Conservation (phyloP, 495 filamentous ascomycete species). For the Aspergillus heteromorphus region DNA sequence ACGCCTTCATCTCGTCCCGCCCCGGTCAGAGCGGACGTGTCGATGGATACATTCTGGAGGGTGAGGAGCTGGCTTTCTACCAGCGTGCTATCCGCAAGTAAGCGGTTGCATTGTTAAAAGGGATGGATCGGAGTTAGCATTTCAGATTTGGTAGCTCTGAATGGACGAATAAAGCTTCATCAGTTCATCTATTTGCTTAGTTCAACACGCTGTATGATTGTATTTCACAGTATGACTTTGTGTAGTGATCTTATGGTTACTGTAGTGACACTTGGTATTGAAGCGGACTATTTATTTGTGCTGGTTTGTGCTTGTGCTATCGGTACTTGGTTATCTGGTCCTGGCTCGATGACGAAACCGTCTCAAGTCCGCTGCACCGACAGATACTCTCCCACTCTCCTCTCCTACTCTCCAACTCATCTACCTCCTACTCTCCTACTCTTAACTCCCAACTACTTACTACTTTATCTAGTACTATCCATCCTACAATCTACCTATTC, state of each 20-base stretch:
- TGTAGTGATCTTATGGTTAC: no score
- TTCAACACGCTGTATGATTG: background rate
- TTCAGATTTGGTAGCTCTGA: background rate
- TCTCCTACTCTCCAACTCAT: background rate
- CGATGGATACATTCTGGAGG: slow-evolving; percentile 98
- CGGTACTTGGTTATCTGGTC: background rate
- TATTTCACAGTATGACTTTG: background rate
- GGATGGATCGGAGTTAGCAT: background rate
- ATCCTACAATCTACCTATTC: no score
- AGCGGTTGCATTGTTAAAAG: slow-evolving; percentile 11
- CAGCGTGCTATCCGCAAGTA: slow-evolving; percentile 97
- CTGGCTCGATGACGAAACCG: background rate
- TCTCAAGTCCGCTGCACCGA: background rate
- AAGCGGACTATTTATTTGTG: no score
- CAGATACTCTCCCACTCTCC: background rate
- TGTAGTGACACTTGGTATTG: no score
- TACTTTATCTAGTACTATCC: no score
- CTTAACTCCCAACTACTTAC: background rate
- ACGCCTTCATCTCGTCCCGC: slow-evolving; percentile 82
- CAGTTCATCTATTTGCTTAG: background rate
- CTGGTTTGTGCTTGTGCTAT: background rate
- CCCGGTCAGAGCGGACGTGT: slow-evolving; percentile 94
- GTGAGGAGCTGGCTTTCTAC: slow-evolving; percentile 99
- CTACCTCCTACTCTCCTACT: background rate
- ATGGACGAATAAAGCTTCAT: background rate